These are phyloP conservation scores for Allantophomopsis cytisporea DNA, from an alignment of 2,329 filamentous ascomycete species.

Conservation along the genomic window DNA sequence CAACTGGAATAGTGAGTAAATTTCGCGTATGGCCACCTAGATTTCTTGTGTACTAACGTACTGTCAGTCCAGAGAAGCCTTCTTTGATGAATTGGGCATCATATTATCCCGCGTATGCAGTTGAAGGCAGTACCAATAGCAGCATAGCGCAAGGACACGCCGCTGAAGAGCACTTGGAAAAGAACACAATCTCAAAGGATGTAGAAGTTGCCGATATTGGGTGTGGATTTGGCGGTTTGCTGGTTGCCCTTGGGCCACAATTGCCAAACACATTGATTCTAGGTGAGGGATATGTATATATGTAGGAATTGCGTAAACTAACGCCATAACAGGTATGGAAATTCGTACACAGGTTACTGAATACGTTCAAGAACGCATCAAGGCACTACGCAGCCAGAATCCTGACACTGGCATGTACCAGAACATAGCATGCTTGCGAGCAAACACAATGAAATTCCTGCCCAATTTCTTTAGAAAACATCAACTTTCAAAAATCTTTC, in stretches of 20 bases:
- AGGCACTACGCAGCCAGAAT: conserved; percentile 61
- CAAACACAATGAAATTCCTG: conserved; percentile 99
- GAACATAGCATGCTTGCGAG: conserved; percentile 78
- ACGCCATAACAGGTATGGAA: conserved; percentile 55
- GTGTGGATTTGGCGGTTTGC: conserved; percentile 85
- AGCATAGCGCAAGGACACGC: conserved; percentile 10
- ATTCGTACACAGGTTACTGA: conserved; percentile 83
- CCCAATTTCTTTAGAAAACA: conserved; percentile 83
- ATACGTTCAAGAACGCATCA: conserved; percentile 80
- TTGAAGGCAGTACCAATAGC: conserved; percentile 21
- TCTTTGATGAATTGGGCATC: conserved; percentile 82
- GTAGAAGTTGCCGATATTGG: conserved; percentile 95
- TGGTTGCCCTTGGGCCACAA: conserved; percentile 71
- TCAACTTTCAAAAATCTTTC: conserved; percentile 84
- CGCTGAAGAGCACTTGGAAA: conserved; percentile 4
- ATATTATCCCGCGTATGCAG: conserved; percentile 64
- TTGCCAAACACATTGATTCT: conserved; percentile 74
- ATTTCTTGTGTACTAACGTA: too few relatives aligned
- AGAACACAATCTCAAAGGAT: conserved; percentile 40
- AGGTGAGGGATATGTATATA: conserved; percentile 34
- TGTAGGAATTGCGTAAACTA: background rate
- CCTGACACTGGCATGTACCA: conserved; percentile 46
- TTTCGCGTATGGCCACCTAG: background rate
- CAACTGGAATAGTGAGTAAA: conserved; percentile 65
- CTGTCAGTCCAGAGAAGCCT: conserved; percentile 58